These are phyloP conservation scores for Cutaneotrichosporon sp. DNA, from an alignment of 1,284 basidiomycete species.

Conservation along the genomic window DNA sequence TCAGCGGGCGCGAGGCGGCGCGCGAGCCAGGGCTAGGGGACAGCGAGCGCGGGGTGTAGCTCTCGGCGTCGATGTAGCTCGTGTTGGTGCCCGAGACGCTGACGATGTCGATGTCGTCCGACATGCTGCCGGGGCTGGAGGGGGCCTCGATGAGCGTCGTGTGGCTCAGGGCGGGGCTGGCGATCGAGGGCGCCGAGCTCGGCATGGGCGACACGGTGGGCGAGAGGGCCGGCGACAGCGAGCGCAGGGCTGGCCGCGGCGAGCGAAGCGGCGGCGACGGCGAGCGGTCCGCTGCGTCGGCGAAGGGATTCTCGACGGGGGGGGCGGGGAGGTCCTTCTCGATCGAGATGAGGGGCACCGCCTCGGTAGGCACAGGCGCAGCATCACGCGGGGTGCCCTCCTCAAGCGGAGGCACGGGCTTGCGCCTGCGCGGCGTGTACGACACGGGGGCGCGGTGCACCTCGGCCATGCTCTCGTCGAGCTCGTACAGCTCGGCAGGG, in stretches of 20 bases:
- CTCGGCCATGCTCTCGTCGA: slow-evolving; percentile 13
- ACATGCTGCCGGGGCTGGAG: not conserved
- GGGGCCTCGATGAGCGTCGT: not conserved
- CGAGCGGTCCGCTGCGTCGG: not conserved
- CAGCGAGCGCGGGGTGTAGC: slow-evolving; percentile 22
- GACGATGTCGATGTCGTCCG: slow-evolving; percentile 18
- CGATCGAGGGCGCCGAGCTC: not conserved
- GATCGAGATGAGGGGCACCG: slow-evolving; percentile 6
- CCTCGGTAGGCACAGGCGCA: not conserved
- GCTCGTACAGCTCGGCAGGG: slow-evolving; percentile 20
- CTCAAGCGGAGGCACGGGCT: not conserved
- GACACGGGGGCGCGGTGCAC: not conserved
- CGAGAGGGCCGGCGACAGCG: not conserved
- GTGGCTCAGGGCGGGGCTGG: not conserved
- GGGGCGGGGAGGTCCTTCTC: slow-evolving; percentile 1
- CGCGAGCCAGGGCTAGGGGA: slow-evolving; percentile 1
- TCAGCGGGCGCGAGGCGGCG: not conserved
- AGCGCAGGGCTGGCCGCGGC: too few relatives aligned
- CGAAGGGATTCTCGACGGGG: not conserved
- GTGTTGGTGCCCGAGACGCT: slow-evolving; percentile 16
- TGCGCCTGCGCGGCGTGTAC: not conserved
- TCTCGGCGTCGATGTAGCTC: slow-evolving; percentile 24
- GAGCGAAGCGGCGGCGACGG: too few relatives aligned
- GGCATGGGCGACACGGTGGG: not conserved
- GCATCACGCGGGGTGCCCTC: not conserved